Evolutionary conservation across 805 yeast species (phyloP), one percentile per base, ranked within the genome.

Genomic region (Metschnikowia vanudenii): DNA sequence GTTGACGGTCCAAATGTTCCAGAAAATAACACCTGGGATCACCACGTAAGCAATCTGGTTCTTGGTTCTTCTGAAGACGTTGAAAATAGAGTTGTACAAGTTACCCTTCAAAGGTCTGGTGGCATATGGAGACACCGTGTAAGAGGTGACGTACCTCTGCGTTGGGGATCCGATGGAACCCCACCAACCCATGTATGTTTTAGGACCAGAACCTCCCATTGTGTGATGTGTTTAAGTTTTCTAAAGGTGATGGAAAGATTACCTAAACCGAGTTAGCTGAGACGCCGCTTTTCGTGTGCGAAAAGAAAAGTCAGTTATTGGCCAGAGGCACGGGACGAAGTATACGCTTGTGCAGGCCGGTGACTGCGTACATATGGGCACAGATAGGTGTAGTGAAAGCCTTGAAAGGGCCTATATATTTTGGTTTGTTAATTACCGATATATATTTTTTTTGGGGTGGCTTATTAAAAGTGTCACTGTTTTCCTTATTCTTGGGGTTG

Each of bases 101-200:
- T 84, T 80, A 59, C 96, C 96, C 70, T 85, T 85, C 69, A 94
- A 79, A 48, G 97, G 97, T 69, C 81, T 83, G 73, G 92, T 95
- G 51, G 96, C 97, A 59, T 79, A 88, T 52, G 97, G 95, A 56
- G 99, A 87, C 54, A 94, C 90, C 46, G 96, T 77, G 79, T 92
- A 94, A 50, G 86, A 80, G 53, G 92, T 86, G 55, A 85, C 76
- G 74, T 88, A 85, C 71, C 88, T 88, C 76, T 88, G 96, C 60
- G 79, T 80, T 67, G 94, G 91, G 70, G 87, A 79, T 20, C 52
- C 96, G 65, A 90, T 71, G 75, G 77, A 70, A 65, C 97, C 97
- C 97, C 97, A 90, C 97, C 97, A 90, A 60, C 97, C 97, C 92
- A 88, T 84, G 65, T 85, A 90, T 63, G 89, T 66, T 60, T 79